phyloP scores from a whole-genome alignment of 2,329 filamentous ascomycete genomes.

The Byssoonygena ceratinophila region DNA sequence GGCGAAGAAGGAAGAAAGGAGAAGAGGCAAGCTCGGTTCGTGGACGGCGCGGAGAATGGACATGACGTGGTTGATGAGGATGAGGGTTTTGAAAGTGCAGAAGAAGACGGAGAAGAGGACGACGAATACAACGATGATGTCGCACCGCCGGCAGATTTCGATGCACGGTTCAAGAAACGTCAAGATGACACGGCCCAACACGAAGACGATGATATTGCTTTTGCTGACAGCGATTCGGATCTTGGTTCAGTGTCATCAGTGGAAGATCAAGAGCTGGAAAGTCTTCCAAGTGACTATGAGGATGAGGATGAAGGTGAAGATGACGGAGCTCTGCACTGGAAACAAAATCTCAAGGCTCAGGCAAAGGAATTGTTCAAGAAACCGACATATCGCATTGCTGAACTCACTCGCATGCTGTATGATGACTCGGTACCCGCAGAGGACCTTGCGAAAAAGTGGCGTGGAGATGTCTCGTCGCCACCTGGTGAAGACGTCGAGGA shows the following conservation, averaged over 20 bases:
- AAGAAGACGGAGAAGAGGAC: slow-evolving; percentile 40
- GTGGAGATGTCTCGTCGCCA: slow-evolving; percentile 44
- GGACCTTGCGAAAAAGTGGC: slow-evolving; percentile 71
- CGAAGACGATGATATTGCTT: slow-evolving; percentile 63
- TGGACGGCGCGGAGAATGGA: slow-evolving; percentile 42
- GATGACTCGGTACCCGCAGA: slow-evolving; percentile 64
- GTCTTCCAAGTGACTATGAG: slow-evolving; percentile 43
- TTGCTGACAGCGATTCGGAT: slow-evolving; percentile 95
- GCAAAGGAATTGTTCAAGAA: slow-evolving; percentile 62
- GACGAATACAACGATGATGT: slow-evolving; percentile 28
- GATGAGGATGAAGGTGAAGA: slow-evolving; percentile 43
- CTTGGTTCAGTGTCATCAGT: slow-evolving; percentile 70
- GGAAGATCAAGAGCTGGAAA: slow-evolving; percentile 46
- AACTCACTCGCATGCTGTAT: slow-evolving; percentile 82
- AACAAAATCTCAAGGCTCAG: slow-evolving; percentile 68
- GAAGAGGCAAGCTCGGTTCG: slow-evolving; percentile 42
- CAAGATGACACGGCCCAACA: slow-evolving; percentile 47
- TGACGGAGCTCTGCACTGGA: slow-evolving; percentile 69
- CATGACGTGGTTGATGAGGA: slow-evolving; percentile 49
- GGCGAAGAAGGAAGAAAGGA: slow-evolving; percentile 49
- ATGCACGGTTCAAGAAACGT: slow-evolving; percentile 33
- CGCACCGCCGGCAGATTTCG: slow-evolving; percentile 36
- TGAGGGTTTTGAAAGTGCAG: slow-evolving; percentile 41
- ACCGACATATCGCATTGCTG: slow-evolving; percentile 63
- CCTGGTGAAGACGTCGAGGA: slow-evolving; percentile 48